Base-by-base conservation (phyloP, 805 yeast genomes). In the Schwanniomyces pseudopolymorphus region DNA sequence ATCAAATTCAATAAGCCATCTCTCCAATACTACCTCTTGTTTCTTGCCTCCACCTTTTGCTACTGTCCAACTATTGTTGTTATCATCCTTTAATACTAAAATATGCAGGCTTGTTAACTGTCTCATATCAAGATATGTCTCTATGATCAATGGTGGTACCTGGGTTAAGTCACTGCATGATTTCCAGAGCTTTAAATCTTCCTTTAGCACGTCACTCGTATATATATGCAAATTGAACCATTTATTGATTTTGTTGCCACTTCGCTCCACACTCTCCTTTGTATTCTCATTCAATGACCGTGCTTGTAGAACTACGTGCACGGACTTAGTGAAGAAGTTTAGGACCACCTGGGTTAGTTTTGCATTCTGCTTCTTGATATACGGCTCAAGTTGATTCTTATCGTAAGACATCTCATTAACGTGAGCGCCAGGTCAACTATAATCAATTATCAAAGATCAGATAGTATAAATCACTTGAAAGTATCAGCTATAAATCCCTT, bases 1-100 rank as follows among this genome's bases (percentile, higher is more conserved):
- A 57, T 86, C 91, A 49, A 91, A 79, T 62, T 91, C 96, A 27
- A 94, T 69, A 20, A 89, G 73, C 99, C 99, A 94, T 48, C 99
- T 77, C 60, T 94, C 99, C 47, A 94, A 68, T 2, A 94, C 97
- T n/a, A 94, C 80, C 64, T 92, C 98, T 14, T 81, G 75, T 57
- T 86, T 86, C 57, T 79, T 81, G 2, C 78, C 72, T 11, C 85
- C 85, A 10, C 67, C 61, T 48, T 75, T 80, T 8, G 85, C 72
- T 10, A 83, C 83, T 8, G 78, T 69, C 78, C 85, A 83, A 11
- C 75, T 58, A 51, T 73, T 72, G 20, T 75, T 78, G 6, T 74
- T 73, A 3, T 74, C 75, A 54, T 85, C 91, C 24, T 70, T 70
- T 33, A 87, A 62, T 27, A 82, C 77, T 25, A 87, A 72, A 17